Conservation (phyloP, 345 rosid species). For the Physaria fendleri region DNA sequence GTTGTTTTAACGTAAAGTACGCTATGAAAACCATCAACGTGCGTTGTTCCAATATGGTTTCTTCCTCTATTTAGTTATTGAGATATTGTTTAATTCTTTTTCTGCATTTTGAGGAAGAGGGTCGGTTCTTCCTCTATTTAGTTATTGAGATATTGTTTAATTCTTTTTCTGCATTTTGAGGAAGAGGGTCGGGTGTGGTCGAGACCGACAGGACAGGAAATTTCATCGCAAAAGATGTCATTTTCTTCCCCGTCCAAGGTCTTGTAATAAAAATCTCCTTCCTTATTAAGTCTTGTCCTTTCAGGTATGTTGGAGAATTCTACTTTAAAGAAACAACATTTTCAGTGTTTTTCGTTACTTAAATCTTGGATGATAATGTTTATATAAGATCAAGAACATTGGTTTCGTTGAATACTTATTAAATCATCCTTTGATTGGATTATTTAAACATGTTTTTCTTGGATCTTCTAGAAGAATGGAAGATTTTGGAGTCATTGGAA, state of each 20-base stretch:
- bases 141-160: neutral
- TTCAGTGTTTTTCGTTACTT: neutral
- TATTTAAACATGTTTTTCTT: neutral
- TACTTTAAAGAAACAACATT: neutral
- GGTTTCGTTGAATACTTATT: neutral
- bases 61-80: neutral
- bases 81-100: neutral
- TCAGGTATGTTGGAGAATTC: neutral
- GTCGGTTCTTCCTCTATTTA: slow-evolving; percentile 12
- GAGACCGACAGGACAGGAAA: slow-evolving; percentile 3
- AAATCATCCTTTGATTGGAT: neutral
- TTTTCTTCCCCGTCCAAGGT: slow-evolving; percentile 9
- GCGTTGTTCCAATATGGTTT: neutral
- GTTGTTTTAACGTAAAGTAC: slow-evolving; percentile 15
- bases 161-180: neutral
- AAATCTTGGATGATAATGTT: neutral
- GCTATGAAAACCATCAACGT: slow-evolving; percentile 2
- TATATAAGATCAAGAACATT: neutral
- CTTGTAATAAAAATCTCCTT: neutral
- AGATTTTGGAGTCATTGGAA: slow-evolving; percentile 37
- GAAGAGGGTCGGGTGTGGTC: neutral
- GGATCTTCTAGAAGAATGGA: slow-evolving; percentile 5
- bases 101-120: neutral
- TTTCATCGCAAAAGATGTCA: neutral
- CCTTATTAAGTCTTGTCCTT: neutral